A percentile compares a stretch with the other conserved stretches of the same genome.
These are phyloP conservation scores for Exutisphaerella laricina DNA, from an alignment of 2,329 filamentous ascomycete genomes.

Conservation along the genomic window DNA sequence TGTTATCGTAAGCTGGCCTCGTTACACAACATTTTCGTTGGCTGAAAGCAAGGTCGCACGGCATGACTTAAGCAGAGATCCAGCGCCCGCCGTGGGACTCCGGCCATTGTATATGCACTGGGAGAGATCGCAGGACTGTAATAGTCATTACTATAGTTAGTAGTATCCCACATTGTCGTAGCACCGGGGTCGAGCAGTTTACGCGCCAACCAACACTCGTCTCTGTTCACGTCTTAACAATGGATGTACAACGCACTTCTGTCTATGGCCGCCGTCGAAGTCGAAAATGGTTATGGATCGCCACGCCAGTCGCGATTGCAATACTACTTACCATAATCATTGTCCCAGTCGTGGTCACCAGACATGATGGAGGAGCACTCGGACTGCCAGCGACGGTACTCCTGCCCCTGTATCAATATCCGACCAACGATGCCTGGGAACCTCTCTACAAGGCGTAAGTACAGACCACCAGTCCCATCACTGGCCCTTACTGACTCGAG, in stretches of 20 bases:
- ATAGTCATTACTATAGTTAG: no score
- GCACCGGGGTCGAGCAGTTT: no score
- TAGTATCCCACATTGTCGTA: no score
- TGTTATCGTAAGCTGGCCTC: no score
- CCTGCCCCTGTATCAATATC: slow-evolving; percentile 21
- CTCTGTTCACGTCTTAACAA: no score
- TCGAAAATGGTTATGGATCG: slow-evolving; percentile 5
- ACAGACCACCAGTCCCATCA: neutral
- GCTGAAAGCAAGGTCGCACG: no score
- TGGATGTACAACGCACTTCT: slow-evolving; percentile 4
- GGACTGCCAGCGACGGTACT: slow-evolving; percentile 15
- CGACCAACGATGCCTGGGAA: slow-evolving; percentile 13
- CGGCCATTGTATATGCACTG: no score
- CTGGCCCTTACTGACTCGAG: neutral
- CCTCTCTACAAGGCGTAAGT: slow-evolving; percentile 20
- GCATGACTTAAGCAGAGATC: no score
- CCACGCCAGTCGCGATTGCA: neutral
- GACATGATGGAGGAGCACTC: neutral
- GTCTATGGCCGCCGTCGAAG: slow-evolving; percentile 1
- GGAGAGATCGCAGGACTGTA: no score
- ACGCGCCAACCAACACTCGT: no score
- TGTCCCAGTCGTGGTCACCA: slow-evolving; percentile 13
- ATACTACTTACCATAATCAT: slow-evolving; percentile 14
- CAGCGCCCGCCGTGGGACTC: no score
- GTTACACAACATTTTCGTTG: no score